Conservation (phyloP, 192 early-diverging fungal genomes). For the Rhizophlyctis rosea region DNA sequence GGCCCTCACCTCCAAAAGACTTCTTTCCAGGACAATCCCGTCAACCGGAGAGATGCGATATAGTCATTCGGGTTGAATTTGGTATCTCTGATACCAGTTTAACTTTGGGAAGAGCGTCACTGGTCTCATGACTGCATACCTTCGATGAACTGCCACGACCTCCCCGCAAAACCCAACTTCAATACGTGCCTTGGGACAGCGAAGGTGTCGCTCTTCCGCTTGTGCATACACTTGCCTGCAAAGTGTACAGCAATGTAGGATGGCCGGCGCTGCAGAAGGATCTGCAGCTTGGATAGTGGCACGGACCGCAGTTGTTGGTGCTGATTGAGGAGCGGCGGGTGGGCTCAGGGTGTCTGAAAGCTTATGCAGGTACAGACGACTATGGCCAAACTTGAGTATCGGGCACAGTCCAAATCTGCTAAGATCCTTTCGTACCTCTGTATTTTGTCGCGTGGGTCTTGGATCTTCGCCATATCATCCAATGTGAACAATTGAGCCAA, state of each 20-base stretch:
- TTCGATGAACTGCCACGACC: conserved; percentile 14
- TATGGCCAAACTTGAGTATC: conserved; percentile 13
- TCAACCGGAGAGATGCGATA: conserved; percentile 22
- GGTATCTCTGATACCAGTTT: conserved; percentile 19
- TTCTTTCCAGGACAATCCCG: conserved; percentile 28
- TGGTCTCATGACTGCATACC: conserved; percentile 1
- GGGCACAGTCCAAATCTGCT: background rate
- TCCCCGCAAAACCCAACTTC: conserved; percentile 25
- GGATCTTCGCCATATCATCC: conserved; percentile 29
- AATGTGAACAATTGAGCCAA: conserved; percentile 33
- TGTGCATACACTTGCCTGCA: conserved; percentile 27
- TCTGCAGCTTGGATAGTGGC: too few species aligned
- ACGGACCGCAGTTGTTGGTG: conserved; percentile 16
- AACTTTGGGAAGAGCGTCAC: background rate
- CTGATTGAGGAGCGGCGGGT: background rate
- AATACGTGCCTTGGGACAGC: conserved; percentile 6
- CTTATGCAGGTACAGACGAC: conserved; percentile 34
- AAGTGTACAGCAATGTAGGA: conserved; percentile 5
- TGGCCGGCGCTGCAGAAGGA: conserved; percentile 1
- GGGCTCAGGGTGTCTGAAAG: conserved; percentile 22
- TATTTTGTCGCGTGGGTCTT: conserved; percentile 44
- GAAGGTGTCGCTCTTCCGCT: conserved; percentile 8
- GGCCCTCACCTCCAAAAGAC: conserved; percentile 38
- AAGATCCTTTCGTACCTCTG: conserved; percentile 25
- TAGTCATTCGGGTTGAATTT: conserved; percentile 42